phyloP scores from a whole-genome alignment of 1,139 yeast species.

The Protomyces inouyei region DNA sequence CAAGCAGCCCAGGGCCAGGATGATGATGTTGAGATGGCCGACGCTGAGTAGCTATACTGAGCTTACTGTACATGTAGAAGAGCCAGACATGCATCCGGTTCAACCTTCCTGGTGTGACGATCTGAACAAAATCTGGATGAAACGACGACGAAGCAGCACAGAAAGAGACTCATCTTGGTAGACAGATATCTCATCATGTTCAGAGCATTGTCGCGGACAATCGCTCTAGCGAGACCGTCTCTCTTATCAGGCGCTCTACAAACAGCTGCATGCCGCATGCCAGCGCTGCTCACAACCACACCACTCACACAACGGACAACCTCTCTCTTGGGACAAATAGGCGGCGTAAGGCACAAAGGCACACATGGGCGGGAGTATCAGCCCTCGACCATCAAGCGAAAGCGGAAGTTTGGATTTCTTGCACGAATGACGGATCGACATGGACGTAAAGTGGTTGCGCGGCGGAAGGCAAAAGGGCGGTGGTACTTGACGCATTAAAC shows the following conservation, averaged over 20 bases:
- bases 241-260: background rate
- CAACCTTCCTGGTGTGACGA: background rate
- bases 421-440: slow-evolving; percentile 76
- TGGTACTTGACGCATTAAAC: slow-evolving; percentile 78
- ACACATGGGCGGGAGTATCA: slow-evolving; percentile 20
- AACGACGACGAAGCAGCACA: too few species aligned
- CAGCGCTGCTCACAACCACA: background rate
- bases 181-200: background rate
- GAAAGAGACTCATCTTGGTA: too few species aligned
- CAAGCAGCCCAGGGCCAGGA: too few species aligned
- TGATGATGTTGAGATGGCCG: background rate
- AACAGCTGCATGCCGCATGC: background rate
- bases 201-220: background rate
- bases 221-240: background rate
- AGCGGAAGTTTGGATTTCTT: slow-evolving; percentile 83
- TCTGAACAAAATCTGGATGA: background rate
- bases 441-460: slow-evolving; percentile 72
- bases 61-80: background rate
- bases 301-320: background rate
- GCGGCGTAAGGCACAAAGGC: slow-evolving; percentile 12
- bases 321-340: background rate
- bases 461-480: slow-evolving; percentile 84
- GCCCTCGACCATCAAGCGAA: slow-evolving; percentile 84
- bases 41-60: background rate
- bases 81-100: background rate